Base-by-base conservation (phyloP, 441 rosid species). In the Adansonia gregorii region DNA sequence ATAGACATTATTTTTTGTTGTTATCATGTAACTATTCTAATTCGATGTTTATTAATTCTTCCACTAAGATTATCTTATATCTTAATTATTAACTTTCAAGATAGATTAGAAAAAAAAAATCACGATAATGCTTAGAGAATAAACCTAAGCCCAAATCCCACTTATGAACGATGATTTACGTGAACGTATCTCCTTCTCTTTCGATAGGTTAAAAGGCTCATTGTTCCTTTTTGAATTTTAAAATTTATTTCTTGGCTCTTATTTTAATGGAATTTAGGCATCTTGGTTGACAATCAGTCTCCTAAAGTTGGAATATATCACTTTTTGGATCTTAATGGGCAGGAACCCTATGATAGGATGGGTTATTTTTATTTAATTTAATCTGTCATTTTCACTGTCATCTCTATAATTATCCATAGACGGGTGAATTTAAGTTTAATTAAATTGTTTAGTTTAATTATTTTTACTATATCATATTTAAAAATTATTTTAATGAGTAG, bases 141-240 rank as follows among this genome's bases (percentile, higher is more conserved):
- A 61, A 81, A 79, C 77, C 82, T 82, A 63, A 80, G 87, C 39
- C 88, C 94, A 85, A 84, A 88, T 87, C 92, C 91, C 90, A 89
- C 94, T 87, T 48, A 77, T 76, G 46, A 70, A 77, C 74, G 46
- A 70, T 72, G 74, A 81, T 82, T 35, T 68, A 75, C 78, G 78
- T 84, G 79, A 79, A 83, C 86, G 73, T 27, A 76, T 80, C 84
- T 76, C 46, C 67, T 81, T 83, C 72, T 68, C 67, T 69, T 60
- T 43, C 77, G 46, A 80, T 79, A 71, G 77, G 80, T 72, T 80
- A 80, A 63, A 70, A 35, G 39, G 39, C 39, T 35, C 3, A 35
- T 35, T 35, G 39, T 35, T 6, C 1, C 58, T 9, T 49, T 75
- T 35, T 35, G 4, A 39, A 63, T 4, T 20, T 10, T 58, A 41